Evolutionary conservation across 805 yeast genomes (phyloP), one percentile per base, ranked within the genome.

Genomic region (Saccharomycopsis sp.): DNA sequence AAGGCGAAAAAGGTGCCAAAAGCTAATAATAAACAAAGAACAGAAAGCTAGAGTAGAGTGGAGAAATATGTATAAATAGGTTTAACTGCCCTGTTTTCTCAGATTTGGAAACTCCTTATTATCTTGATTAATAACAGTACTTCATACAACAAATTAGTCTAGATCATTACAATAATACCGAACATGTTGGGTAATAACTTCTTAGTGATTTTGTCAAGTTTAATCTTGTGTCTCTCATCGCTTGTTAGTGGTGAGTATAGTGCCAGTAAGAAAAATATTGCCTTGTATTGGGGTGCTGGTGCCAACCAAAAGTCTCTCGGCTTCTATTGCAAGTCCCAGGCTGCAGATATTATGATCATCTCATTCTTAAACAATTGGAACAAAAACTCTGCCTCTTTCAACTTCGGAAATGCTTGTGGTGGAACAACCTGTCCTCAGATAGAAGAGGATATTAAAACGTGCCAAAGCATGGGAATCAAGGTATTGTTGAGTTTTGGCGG

Each of bases 401-500:
- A 82, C 62, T 75, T 85, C 65, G 81, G 85, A 35, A 76, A 64
- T 24, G 68, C 72, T 23, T 71, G 77, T 29, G 53, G 38, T 83
- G 67, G 49, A 72, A 34, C 66, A 70, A 38, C 63, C 41, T 75
- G 78, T 59, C 67, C 74, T 29, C 63, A 68, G 51, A 79, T 87
- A 57, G 96, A 83, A 5, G 69, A 72, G 38, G 96, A 89, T 69
- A 90, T 91, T 64, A 67, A 58, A 67, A 76, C 83, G 2, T 92
- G 97, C 73, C 97, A 92, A 73, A 67, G 73, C 1, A 68, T 76
- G n/a, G 97, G 97, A 53, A 86, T 87, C 65, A 86, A 84, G 65
- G 85, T 92, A 2, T 69, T 92, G 35, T 69, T 92, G 5, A 88
- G 96, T 0, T 69, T 92, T 64, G 84, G 75, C 76, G 96, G 96